Evolutionary conservation across 495 filamentous ascomycete genomes (phyloP).

Genomic region (Talaromyces proteolyticus): DNA sequence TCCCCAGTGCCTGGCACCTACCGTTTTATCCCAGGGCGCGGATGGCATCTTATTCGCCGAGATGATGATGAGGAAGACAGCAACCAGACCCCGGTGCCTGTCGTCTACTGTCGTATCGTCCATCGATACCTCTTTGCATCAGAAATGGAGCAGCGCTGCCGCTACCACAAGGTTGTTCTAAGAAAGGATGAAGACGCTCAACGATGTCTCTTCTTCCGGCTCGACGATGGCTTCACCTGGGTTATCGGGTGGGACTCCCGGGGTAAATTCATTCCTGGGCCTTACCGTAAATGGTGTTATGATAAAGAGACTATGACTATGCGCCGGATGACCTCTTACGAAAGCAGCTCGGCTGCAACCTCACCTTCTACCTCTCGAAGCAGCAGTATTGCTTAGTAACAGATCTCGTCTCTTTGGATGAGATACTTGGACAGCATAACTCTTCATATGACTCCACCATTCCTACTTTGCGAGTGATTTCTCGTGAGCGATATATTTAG

Average conservation of each 20-base stretch:
- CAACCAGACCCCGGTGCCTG: slow-evolving; percentile 31
- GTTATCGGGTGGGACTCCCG: slow-evolving; percentile 40
- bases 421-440: neutral
- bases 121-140: slow-evolving; percentile 41
- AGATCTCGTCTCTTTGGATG: neutral
- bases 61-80: slow-evolving; percentile 29
- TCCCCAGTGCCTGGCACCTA: slow-evolving; percentile 38
- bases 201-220: slow-evolving; percentile 34
- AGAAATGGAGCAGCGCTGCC: slow-evolving; percentile 37
- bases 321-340: slow-evolving; percentile 26
- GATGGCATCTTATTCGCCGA: slow-evolving; percentile 37
- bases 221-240: slow-evolving; percentile 38
- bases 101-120: slow-evolving; percentile 42
- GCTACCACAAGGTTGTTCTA: slow-evolving; percentile 29
- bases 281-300: slow-evolving; percentile 38
- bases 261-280: slow-evolving; percentile 37
- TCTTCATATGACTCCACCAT: neutral
- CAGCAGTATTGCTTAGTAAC: slow-evolving; percentile 28
- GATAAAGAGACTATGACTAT: slow-evolving; percentile 33
- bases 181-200: slow-evolving; percentile 29
- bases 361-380: slow-evolving; percentile 31
- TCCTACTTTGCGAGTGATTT: neutral
- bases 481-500: neutral
- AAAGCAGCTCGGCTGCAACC: slow-evolving; percentile 20
- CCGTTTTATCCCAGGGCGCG: slow-evolving; percentile 35